These are phyloP conservation scores for Talaromyces verruculosus DNA, from an alignment of 2,329 filamentous ascomycete genomes.

Conservation along the genomic window DNA sequence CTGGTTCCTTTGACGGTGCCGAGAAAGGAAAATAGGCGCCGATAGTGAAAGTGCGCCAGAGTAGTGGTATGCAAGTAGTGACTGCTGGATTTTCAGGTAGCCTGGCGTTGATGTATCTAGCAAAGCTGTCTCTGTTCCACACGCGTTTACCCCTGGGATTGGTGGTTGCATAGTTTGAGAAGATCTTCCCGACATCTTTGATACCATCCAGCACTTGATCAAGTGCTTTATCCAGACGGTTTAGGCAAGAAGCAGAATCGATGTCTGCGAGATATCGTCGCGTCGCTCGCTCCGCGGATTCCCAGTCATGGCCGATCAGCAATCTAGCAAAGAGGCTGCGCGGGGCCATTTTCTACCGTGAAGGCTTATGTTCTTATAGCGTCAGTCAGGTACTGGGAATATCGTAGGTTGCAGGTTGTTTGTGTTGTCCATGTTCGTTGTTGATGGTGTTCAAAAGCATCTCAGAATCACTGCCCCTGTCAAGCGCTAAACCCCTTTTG, in stretches of 20 bases:
- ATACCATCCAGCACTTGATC: slow-evolving; percentile 4
- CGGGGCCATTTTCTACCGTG: not conserved
- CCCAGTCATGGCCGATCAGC: not conserved
- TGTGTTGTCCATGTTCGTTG: not conserved
- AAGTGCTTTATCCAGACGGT: slow-evolving; percentile 5
- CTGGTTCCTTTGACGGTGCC: not conserved
- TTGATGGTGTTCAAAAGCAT: slow-evolving; percentile 7
- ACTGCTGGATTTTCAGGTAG: slow-evolving; percentile 1
- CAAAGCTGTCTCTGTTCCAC: slow-evolving; percentile 6
- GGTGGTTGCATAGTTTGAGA: not conserved
- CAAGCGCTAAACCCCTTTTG: no score
- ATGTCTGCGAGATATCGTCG: slow-evolving; percentile 1
- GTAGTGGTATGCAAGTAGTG: not conserved
- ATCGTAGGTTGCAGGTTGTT: no score
- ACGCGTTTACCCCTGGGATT: slow-evolving; percentile 4
- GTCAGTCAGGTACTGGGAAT: not conserved
- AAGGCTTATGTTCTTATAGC: not conserved
- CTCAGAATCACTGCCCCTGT: no score
- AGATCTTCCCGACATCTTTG: slow-evolving; percentile 3
- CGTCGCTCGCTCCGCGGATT: slow-evolving; percentile 1
- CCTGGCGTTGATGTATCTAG: slow-evolving; percentile 3
- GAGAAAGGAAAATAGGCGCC: slow-evolving; percentile 6
- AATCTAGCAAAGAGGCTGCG: not conserved
- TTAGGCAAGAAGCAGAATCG: slow-evolving; percentile 8
- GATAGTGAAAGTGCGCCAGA: slow-evolving; percentile 1